These are phyloP conservation scores for Colletotrichum eleusines DNA, from an alignment of 2,329 filamentous ascomycete genomes.

Conservation along the genomic window DNA sequence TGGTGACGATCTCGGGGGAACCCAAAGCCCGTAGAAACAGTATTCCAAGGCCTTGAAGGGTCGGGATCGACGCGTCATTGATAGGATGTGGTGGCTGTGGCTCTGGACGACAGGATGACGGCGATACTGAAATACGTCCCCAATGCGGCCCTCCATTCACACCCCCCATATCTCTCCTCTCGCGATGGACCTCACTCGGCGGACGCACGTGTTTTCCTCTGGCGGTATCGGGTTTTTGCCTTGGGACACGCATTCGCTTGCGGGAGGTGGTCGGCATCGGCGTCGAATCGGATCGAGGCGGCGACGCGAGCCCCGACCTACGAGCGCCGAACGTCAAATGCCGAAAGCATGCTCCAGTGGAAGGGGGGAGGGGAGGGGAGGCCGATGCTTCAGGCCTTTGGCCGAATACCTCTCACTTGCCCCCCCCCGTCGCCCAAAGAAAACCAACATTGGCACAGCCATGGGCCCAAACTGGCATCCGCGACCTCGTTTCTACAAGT, in stretches of 20 bases:
- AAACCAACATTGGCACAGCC: no score
- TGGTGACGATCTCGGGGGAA: neutral
- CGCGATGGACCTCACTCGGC: neutral
- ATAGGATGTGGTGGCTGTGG: neutral
- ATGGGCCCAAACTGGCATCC: no score
- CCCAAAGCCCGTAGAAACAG: neutral
- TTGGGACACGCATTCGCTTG: neutral
- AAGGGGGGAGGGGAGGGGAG: no score
- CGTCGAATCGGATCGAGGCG: neutral
- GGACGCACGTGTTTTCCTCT: neutral
- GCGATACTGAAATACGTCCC: neutral
- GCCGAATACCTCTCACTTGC: neutral
- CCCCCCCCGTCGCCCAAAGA: neutral
- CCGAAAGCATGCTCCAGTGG: neutral
- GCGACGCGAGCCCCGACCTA: neutral
- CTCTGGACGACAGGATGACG: neutral
- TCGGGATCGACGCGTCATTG: slow-evolving; percentile 1
- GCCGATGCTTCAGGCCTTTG: neutral
- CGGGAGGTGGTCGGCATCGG: neutral
- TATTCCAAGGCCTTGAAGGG: neutral
- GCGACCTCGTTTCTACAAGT: neutral
- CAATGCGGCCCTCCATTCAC: neutral
- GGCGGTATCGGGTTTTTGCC: neutral
- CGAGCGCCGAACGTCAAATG: neutral
- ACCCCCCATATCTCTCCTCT: neutral